Evolutionary conservation across 2,329 filamentous ascomycete species (phyloP), one percentile per base, ranked within the genome.

Genomic region (Stylonectria norvegica): DNA sequence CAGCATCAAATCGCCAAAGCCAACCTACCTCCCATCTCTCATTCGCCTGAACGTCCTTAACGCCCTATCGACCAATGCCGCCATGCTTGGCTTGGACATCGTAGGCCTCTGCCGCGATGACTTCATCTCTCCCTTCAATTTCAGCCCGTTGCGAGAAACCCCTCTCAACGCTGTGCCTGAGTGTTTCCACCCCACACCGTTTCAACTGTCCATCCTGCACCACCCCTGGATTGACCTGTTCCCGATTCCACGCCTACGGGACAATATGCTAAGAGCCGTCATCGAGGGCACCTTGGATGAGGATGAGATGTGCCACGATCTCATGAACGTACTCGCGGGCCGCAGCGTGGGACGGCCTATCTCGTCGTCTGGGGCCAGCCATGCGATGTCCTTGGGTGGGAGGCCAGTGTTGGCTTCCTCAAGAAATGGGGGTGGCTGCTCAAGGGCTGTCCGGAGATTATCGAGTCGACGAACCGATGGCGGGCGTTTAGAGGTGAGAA

Each of bases 291-390:
- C 15, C 0, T 34, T 55, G 3, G 52, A 57, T 5, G 55, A 57
- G 16, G 52, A 56, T 14, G 40, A 47, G 17, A 7, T 57, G 11
- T 57, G 55, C 16, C n/a, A 42, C 2, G 54, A 55, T 2, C 32
- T 57, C 1, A 15, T 53, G 2, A 42, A 43, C 6, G 18, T 52
- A 0, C 35, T 22, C 9, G 38, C 40, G 5, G 42, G 33, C 1
- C 15, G 23, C 8, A 19, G 0, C 15, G 38, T 12, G 45, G 55
- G 2, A 38, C 50, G 4, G 42, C 51, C 1, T 50, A 45, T 2
- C 32, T 76, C 2, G 58, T 76, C 10, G 68, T 75, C 2, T 77
- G 73, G 74, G 69, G 71, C 0, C 67, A 72, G 5, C 60, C 72
- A 0, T 69, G 65, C 58, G 63, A 75, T 23, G 40, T 60, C 3